Percentiles rank a stretch among this genome's conserved stretches.
Conservation (phyloP, 1,284 basidiomycete species). For the Ganoderma boninense region DNA sequence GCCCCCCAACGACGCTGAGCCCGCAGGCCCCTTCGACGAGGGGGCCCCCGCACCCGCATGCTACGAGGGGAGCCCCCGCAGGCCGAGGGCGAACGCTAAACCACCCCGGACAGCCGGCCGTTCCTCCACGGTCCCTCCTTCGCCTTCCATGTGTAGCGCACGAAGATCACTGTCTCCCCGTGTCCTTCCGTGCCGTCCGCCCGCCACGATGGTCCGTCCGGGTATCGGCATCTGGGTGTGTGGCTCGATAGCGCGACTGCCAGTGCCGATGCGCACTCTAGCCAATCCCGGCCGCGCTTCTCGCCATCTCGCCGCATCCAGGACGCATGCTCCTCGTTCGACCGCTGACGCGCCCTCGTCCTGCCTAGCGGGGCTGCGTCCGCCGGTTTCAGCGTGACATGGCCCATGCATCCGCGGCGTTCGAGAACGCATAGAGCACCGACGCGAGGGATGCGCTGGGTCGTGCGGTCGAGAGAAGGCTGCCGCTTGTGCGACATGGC, state of each 20-base stretch:
- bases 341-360: neutral
- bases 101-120: neutral
- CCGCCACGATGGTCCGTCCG: conserved; percentile 8
- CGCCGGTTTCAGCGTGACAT: neutral
- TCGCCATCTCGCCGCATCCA: neutral
- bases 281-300: neutral
- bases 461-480: neutral
- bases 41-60: neutral
- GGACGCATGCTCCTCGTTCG: neutral
- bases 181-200: neutral
- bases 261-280: neutral
- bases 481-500: neutral
- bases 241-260: neutral
- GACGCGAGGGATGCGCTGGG: neutral
- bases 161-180: neutral
- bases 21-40: neutral
- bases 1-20: neutral
- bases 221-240: no score
- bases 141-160: neutral
- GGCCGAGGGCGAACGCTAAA: neutral
- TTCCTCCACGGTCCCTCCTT: neutral
- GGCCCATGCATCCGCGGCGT: neutral
- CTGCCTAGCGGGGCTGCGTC: neutral
- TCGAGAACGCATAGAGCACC: conserved; percentile 1
- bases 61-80: no score